These are phyloP conservation scores for Cordyceps cateniannulata DNA, from an alignment of 2,329 filamentous ascomycete genomes.

Conservation along the genomic window DNA sequence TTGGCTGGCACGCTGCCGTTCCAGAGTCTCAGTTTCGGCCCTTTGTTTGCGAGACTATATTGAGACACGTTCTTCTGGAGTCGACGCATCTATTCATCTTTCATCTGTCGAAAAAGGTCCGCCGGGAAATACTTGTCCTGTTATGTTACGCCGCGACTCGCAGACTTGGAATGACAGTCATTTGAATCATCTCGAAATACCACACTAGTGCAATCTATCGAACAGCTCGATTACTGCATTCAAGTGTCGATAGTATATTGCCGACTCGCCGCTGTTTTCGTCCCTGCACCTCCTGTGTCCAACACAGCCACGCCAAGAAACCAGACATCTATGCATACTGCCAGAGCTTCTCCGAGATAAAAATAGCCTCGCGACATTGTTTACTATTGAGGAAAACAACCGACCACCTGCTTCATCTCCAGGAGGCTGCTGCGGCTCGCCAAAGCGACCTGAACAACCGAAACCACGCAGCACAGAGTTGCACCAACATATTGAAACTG, in stretches of 20 bases:
- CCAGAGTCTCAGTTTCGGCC: constrained; percentile 5
- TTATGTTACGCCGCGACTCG: constrained; percentile 3
- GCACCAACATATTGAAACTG: constrained; percentile 6
- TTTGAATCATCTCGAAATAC: constrained; percentile 2
- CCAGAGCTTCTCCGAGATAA: neutral
- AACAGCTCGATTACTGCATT: neutral
- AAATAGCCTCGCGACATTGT: neutral
- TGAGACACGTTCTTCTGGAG: neutral
- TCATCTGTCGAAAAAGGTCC: neutral
- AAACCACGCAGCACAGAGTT: constrained; percentile 9
- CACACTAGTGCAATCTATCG: neutral
- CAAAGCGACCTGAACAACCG: constrained; percentile 9
- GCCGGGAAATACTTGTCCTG: constrained; percentile 6
- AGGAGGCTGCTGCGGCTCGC: neutral
- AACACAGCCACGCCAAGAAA: neutral
- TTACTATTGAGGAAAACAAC: neutral
- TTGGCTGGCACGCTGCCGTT: constrained; percentile 8
- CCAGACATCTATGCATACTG: neutral
- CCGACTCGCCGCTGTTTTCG: neutral
- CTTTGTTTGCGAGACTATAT: constrained; percentile 11
- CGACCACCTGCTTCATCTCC: neutral
- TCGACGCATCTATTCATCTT: constrained; percentile 2
- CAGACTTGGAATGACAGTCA: constrained; percentile 1
- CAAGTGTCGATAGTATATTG: neutral
- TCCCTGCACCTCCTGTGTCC: neutral